Evolutionary conservation across 805 yeast genomes (phyloP).

Genomic region (Cyberlindnera japonica): DNA sequence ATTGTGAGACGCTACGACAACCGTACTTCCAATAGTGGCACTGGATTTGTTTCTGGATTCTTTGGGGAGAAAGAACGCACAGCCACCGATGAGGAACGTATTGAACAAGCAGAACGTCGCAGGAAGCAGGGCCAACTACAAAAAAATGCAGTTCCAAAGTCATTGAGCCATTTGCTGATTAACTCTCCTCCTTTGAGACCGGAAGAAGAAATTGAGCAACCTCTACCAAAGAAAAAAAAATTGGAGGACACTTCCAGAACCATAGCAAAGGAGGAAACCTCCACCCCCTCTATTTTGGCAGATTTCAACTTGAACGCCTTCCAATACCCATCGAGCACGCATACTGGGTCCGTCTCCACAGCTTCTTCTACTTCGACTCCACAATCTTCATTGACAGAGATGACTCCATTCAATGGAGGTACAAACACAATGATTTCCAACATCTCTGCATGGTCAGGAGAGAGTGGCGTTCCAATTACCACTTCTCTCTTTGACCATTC

Average conservation of each 20-base stretch:
- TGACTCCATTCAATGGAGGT: conserved; percentile 35
- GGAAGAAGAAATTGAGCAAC: conserved; percentile 17
- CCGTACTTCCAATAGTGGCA: conserved; percentile 27
- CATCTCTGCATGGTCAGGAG: conserved; percentile 58
- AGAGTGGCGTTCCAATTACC: conserved; percentile 32
- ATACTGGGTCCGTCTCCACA: conserved; percentile 10
- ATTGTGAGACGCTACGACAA: conserved; percentile 41
- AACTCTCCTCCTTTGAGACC: conserved; percentile 36
- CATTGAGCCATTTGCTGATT: conserved; percentile 46
- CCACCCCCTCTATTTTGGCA: conserved; percentile 13
- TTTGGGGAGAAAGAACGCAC: conserved; percentile 18
- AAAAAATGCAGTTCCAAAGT: conserved; percentile 50
- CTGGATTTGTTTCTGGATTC: conserved; percentile 10
- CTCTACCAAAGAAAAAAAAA: conserved; percentile 12
- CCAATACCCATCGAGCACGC: conserved; percentile 18
- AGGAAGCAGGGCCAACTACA: conserved; percentile 49
- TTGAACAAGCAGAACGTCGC: conserved; percentile 46
- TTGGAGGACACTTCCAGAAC: too few relatives aligned
- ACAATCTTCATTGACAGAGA: conserved; percentile 14
- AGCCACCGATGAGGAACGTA: conserved; percentile 38
- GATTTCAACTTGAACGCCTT: conserved; percentile 19
- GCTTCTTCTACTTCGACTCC: conserved; percentile 18
- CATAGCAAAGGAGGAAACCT: conserved; percentile 2
- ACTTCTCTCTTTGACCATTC: conserved; percentile 26
- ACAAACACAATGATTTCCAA: conserved; percentile 59